A percentile compares a stretch with the other conserved stretches of the same genome.
Evolutionary conservation across 1,284 basidiomycete species (phyloP).

Genomic region (Fistulinella cinereoalba): DNA sequence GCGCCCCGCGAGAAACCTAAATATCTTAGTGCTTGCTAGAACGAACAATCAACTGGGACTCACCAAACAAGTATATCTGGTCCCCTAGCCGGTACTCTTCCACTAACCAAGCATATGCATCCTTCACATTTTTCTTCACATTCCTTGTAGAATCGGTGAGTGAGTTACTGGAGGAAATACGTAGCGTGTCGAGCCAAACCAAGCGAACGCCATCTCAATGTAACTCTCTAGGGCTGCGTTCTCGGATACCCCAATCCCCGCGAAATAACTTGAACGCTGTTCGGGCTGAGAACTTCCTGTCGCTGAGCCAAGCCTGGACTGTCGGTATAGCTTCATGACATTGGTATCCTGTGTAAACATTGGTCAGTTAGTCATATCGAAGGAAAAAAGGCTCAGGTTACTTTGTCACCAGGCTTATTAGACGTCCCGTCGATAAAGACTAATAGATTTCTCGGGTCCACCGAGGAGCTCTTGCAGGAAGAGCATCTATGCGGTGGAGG

Average conservation of each 20-base stretch:
- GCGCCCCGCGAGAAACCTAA: slow-evolving; percentile 44
- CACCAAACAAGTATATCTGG: slow-evolving; percentile 40
- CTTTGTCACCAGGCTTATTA: slow-evolving; percentile 7
- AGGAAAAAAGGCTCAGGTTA: not conserved
- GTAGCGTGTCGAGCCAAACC: not conserved
- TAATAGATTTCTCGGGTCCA: slow-evolving; percentile 19
- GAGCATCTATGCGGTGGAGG: no score
- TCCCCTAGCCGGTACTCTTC: slow-evolving; percentile 34
- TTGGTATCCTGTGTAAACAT: slow-evolving; percentile 1
- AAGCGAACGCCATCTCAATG: slow-evolving; percentile 7
- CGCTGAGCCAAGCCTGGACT: not conserved
- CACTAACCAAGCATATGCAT: slow-evolving; percentile 38
- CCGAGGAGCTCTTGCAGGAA: no score
- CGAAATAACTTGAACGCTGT: not conserved
- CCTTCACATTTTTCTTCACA: slow-evolving; percentile 19
- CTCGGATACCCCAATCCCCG: not conserved
- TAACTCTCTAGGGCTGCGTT: no score
- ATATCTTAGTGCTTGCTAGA: slow-evolving; percentile 32
- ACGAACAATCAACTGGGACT: slow-evolving; percentile 9
- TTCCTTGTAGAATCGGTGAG: not conserved
- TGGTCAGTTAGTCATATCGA: not conserved
- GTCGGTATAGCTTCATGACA: slow-evolving; percentile 1
- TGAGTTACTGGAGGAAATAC: not conserved
- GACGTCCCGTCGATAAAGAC: slow-evolving; percentile 15
- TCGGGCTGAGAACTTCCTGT: not conserved